Percentiles rank a stretch among this genome's conserved stretches.
Conservation (phyloP, 2,329 filamentous ascomycete genomes). For the Paecilomyces sp. region DNA sequence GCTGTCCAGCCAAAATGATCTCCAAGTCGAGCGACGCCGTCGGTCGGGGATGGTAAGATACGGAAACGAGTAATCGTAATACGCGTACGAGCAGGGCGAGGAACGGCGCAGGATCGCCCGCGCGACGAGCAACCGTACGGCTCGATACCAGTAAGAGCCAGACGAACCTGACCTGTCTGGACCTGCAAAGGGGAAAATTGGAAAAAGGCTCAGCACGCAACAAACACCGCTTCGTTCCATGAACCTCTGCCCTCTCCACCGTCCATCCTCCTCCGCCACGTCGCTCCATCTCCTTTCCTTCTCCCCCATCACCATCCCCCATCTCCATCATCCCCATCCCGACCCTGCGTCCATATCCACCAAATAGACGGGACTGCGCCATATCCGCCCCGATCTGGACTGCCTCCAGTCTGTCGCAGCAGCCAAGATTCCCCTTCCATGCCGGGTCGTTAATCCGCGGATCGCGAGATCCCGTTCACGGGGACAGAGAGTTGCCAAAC, state of each 20-base stretch:
- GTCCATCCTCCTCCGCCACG: constrained; percentile 3
- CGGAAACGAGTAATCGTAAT: background rate
- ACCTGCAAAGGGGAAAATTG: constrained; percentile 5
- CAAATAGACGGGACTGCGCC: constrained; percentile 3
- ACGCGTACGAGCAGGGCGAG: background rate
- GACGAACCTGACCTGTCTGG: background rate
- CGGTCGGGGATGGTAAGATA: background rate
- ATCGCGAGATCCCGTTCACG: background rate
- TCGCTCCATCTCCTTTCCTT: constrained; percentile 3
- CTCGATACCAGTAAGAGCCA: background rate
- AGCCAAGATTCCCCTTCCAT: background rate
- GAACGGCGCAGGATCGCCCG: background rate
- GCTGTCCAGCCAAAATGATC: background rate
- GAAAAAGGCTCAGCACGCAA: constrained; percentile 5
- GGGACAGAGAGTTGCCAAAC: constrained; percentile 10
- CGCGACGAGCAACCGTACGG: background rate
- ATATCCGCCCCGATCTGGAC: constrained; percentile 8
- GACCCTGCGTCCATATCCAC: constrained; percentile 4
- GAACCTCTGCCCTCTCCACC: constrained; percentile 1
- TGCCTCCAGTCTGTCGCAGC: constrained; percentile 7
- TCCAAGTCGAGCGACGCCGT: background rate
- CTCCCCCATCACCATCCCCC: constrained; percentile 5
- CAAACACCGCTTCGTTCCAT: constrained; percentile 1
- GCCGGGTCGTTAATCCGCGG: background rate
- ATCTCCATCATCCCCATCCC: constrained; percentile 8